These are phyloP conservation scores for Acer yangbiense DNA, from an alignment of 345 rosid species.

Conservation along the genomic window DNA sequence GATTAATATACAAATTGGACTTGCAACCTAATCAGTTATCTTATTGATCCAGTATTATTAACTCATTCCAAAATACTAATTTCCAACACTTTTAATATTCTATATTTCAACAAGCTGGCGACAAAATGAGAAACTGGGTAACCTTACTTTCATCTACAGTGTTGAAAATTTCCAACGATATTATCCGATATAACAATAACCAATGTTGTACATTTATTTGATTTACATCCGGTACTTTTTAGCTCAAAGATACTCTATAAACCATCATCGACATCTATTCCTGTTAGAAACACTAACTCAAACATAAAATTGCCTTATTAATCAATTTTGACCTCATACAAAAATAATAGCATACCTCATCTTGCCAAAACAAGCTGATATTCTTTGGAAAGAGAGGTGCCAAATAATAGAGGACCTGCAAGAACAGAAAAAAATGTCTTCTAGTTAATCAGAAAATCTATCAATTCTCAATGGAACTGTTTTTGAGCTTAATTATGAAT, in stretches of 20 bases:
- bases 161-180: neutral
- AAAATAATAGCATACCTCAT: constrained; percentile 70
- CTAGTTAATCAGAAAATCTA: neutral
- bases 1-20: no score
- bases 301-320: constrained; percentile 16
- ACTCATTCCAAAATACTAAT: no score
- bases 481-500: neutral
- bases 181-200: neutral
- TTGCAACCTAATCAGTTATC: no score
- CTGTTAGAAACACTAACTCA: constrained; percentile 8
- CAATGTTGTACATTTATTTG: neutral
- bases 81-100: neutral
- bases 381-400: constrained; percentile 93
- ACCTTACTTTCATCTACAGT: neutral
- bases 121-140: neutral
- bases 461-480: constrained; percentile 10
- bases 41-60: no score
- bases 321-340: constrained; percentile 14
- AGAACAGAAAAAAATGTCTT: constrained; percentile 14
- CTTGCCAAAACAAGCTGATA: constrained; percentile 92
- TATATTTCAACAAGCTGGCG: neutral
- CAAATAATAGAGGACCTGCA: constrained; percentile 87
- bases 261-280: constrained; percentile 10
- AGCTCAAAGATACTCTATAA: constrained; percentile 7
- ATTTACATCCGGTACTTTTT: neutral